phyloP scores from a whole-genome alignment of 352 stramenopile species.

The Pythium pyrilobum region DNA sequence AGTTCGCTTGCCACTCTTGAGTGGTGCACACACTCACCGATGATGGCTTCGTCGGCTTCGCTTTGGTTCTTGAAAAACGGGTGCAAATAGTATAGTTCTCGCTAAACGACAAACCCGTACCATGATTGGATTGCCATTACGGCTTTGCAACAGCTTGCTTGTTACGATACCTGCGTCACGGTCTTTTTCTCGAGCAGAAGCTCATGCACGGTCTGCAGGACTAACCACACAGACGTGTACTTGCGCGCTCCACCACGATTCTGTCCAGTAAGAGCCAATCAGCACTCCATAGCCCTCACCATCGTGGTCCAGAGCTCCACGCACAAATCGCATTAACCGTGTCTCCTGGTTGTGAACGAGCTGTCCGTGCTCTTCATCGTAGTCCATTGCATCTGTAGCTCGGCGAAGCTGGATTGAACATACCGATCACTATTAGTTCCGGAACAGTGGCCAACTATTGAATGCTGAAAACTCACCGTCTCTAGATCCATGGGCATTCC shows the following conservation, averaged over 20 bases:
- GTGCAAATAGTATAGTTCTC: constrained; percentile 84
- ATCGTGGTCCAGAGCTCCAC: background rate
- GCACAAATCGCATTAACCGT: constrained; percentile 56
- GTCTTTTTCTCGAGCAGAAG: constrained; percentile 74
- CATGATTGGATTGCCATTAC: too few relatives aligned
- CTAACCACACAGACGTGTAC: constrained; percentile 80
- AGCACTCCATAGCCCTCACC: background rate
- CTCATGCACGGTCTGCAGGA: constrained; percentile 72
- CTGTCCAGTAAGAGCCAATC: constrained; percentile 18
- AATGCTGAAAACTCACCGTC: constrained; percentile 29
- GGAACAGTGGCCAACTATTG: background rate
- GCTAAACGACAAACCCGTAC: constrained; percentile 31
- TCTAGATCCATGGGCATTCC: constrained; percentile 49
- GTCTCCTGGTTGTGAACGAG: constrained; percentile 54
- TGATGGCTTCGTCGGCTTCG: constrained; percentile 80
- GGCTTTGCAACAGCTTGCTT: too few relatives aligned
- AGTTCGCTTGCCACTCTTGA: too few relatives aligned
- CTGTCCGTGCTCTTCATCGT: constrained; percentile 45
- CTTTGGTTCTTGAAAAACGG: constrained; percentile 75
- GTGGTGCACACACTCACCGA: constrained; percentile 30
- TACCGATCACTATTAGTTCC: background rate
- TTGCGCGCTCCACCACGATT: constrained; percentile 61
- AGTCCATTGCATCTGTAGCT: constrained; percentile 43
- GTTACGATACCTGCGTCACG: constrained; percentile 56
- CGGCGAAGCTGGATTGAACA: constrained; percentile 43